Evolutionary conservation across 192 early-diverging fungal genomes (phyloP), one percentile per base, ranked within the genome.

Genomic region (Rhizoclosmatium globosum): DNA sequence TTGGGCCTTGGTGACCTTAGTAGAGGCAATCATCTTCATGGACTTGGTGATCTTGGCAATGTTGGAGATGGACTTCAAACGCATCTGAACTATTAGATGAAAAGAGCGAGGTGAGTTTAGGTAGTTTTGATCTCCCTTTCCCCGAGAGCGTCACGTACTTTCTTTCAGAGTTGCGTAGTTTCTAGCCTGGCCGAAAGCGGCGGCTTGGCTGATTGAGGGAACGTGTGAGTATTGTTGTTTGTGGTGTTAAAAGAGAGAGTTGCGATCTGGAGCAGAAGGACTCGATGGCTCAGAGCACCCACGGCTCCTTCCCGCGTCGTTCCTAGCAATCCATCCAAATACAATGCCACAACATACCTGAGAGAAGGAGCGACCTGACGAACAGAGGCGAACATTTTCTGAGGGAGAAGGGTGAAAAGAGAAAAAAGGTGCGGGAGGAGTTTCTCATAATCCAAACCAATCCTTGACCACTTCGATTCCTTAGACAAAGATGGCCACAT

Each of bases 21-120:
- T 99, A 53, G 98, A 98, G 50, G 98, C 96, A 97, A 99, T 99
- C 96, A 99, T 98, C 92, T 99, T 99, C 97, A 99, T 99, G 59
- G 97, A 98, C 87, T 97, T 97, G 67, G 98, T 99, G 85, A 99
- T 98, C 90, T 99, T 99, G 81, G 93, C 95, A 89, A 98, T 99
- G 92, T 96, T 98, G 77, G 93, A 91, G 73, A 99, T 91, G 74
- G 98, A 97, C 90, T 97, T 96, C 83, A 98, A 86, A 74, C 98
- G 95, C 72, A 92, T 85, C 38, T 71, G 70, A 46, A 71, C 53
- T 48, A 45, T 47, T 3, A 68, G 13, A 77, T 38, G 15, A 19
- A 9, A 57, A 42, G 11, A 13, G 70, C 2, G 4, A 0, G 17
- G 9, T 44, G 2, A 31, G 23, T 53, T 53, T 53, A 0, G 17